Evolutionary conservation across 768 basidiomycete genomes (phyloP).

Genomic region (Boletus reticulatus): DNA sequence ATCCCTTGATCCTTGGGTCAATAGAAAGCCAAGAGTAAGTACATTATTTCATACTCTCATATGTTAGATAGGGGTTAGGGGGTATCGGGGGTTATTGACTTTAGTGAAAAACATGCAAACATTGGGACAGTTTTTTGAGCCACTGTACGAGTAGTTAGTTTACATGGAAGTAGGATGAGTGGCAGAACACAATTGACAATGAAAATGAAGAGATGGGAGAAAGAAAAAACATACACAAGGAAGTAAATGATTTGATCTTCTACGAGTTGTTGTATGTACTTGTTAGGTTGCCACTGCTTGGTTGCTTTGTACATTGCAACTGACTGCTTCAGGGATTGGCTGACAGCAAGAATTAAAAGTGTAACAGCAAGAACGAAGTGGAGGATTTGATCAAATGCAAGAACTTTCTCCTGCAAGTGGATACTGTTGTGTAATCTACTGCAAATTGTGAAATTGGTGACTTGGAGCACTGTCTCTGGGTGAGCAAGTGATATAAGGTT

Average conservation of each 20-base stretch:
- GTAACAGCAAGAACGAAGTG: not conserved
- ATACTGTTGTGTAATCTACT: not conserved
- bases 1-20: too few relatives aligned
- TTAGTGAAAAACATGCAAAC: too few relatives aligned
- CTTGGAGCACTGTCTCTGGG: not conserved
- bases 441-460: not conserved
- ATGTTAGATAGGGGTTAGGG: too few relatives aligned
- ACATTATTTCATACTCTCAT: too few relatives aligned
- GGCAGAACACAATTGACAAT: too few relatives aligned
- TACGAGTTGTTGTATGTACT: not conserved
- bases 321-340: not conserved
- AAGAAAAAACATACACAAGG: conserved; percentile 21
- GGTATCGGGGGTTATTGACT: too few relatives aligned
- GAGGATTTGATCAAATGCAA: not conserved
- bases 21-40: too few relatives aligned
- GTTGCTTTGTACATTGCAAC: not conserved
- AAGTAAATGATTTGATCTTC: conserved; percentile 10
- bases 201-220: not conserved
- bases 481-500: not conserved
- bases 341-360: not conserved
- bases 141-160: too few relatives aligned
- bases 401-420: not conserved
- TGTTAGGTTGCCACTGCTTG: not conserved
- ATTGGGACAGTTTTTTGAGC: too few relatives aligned
- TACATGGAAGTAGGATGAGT: too few relatives aligned